Conservation (phyloP, 179 eudicot genomes). For the Corrigiola litoralis region DNA sequence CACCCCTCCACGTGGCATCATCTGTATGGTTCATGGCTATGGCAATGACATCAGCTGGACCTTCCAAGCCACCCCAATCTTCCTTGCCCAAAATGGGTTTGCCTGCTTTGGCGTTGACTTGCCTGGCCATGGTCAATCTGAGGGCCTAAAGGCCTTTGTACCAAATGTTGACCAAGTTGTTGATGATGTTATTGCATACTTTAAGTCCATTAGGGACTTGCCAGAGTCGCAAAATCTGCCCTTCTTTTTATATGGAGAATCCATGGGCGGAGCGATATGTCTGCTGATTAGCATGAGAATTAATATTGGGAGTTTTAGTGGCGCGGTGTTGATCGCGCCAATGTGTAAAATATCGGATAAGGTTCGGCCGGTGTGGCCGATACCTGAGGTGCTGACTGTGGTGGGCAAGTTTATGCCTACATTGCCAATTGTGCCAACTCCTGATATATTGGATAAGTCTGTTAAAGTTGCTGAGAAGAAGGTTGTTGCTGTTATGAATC, state of each 20-base stretch:
- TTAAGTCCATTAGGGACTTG: conserved; percentile 25
- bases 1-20: conserved; percentile 61
- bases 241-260: conserved; percentile 63
- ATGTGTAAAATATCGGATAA: conserved; percentile 79
- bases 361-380: conserved; percentile 74
- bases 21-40: conserved; percentile 91
- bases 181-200: conserved; percentile 44
- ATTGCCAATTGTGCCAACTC: conserved; percentile 66
- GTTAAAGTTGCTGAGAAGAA: conserved; percentile 63
- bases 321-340: conserved; percentile 77
- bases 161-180: conserved; percentile 59
- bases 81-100: conserved; percentile 72
- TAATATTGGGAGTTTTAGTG: conserved; percentile 23
- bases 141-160: conserved; percentile 66
- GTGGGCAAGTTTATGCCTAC: conserved; percentile 63
- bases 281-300: conserved; percentile 40
- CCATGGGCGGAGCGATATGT: conserved; percentile 94
- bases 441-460: conserved; percentile 69
- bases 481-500: conserved; percentile 57
- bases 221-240: conserved; percentile 27
- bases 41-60: conserved; percentile 97
- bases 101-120: conserved; percentile 78
- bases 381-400: conserved; percentile 52
- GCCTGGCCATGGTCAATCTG: conserved; percentile 75
- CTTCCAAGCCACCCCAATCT: conserved; percentile 75